Base-by-base conservation (phyloP, 106 monocot species). In the Narthecium ossifragum region DNA sequence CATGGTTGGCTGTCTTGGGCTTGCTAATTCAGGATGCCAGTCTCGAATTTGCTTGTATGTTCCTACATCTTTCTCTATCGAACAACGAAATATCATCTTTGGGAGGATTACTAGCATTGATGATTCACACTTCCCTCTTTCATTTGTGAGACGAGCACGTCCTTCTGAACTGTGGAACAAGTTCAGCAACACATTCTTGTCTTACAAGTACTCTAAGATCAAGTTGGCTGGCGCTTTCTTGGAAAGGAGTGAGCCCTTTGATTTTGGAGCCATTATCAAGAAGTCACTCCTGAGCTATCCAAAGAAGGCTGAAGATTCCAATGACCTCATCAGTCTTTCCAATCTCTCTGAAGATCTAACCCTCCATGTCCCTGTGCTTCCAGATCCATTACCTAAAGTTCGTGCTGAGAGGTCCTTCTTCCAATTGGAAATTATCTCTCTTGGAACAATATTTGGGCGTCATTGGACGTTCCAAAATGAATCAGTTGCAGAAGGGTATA, bases 1-100 rank as follows among this genome's bases (percentile, higher is more conserved):
- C 79, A 88, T 88, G 87, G 76, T 82, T n/a, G 82, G 79, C 11
- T 88, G 87, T 54, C 49, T 79, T 12, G 82, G 72, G 26, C 47
- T 37, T 18, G 55, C 53, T 45, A 34, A 59, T 13, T n/a, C 4
- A 47, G 39, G 39, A 37, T 88, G 82, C 51, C 2, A 66, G 34
- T 76, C 72, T 26, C 82, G 87, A 39, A 61, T 88, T n/a, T 83
- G 75, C 31, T 64, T 88, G 26, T 88, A 88, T 55, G 18, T 88
- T 53, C 73, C 73, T 1, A 63, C 53, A 29, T 72, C 75, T 25
- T 82, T 82, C 62, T 82, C 82, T 2, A 72, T 82, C 47, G 76
- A 26, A 14, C 72, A 63, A 53, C 56, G 75, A 28, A 76, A 48
- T 40, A 21, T 76, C 29, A 55, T 79, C 1, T 51, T 63, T 3